A percentile compares a stretch with the other conserved stretches of the same genome.
Conservation (phyloP, 805 yeast genomes). For the Candida broadrunensis region DNA sequence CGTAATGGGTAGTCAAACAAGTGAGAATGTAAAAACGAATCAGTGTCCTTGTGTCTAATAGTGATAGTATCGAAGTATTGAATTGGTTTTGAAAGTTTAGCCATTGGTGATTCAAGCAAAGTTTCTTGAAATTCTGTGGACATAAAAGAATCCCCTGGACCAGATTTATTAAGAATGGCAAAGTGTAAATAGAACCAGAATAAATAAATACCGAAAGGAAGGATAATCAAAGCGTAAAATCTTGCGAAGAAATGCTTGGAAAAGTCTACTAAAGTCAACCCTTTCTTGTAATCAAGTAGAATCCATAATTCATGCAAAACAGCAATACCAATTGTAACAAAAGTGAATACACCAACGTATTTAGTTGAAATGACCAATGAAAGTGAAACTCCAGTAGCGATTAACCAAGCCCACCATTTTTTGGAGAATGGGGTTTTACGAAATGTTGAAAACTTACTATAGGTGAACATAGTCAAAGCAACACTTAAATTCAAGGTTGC, state of each 20-base stretch:
- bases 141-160: constrained; percentile 96
- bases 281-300: constrained; percentile 67
- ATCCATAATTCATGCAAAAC: constrained; percentile 87
- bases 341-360: constrained; percentile 94
- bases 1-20: constrained; percentile 74
- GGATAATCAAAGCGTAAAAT: constrained; percentile 61
- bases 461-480: constrained; percentile 74
- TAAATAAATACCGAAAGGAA: constrained; percentile 80
- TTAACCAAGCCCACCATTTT: constrained; percentile 87
- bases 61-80: constrained; percentile 77
- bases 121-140: constrained; percentile 94
- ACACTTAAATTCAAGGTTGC: constrained; percentile 84
- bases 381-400: constrained; percentile 77
- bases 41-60: constrained; percentile 76
- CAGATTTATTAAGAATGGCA: constrained; percentile 74
- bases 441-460: constrained; percentile 71
- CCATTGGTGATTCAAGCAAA: constrained; percentile 76
- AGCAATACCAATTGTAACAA: constrained; percentile 81
- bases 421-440: constrained; percentile 62
- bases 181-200: constrained; percentile 94
- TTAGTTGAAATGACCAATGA: constrained; percentile 94
- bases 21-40: constrained; percentile 82
- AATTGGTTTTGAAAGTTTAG: constrained; percentile 66
- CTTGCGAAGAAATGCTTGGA: constrained; percentile 74
- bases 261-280: constrained; percentile 56